A percentile compares a stretch with the other conserved stretches of the same genome.
phyloP scores from a whole-genome alignment of 371 early-diverging fungal genomes.

The Funneliformis caledonium region DNA sequence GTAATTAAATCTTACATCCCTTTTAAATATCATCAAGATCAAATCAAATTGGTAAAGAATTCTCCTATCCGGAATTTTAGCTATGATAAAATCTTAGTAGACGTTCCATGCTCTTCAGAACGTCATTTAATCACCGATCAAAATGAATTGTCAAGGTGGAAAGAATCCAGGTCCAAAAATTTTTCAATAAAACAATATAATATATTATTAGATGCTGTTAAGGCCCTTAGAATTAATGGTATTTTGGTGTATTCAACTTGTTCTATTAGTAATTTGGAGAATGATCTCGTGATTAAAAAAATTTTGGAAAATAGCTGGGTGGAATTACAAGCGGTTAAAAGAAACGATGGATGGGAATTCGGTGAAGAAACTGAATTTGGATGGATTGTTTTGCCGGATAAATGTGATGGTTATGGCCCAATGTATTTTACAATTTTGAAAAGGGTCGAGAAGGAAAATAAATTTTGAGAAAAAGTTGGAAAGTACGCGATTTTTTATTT shows the following conservation, averaged over 20 bases:
- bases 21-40: conserved; percentile 44
- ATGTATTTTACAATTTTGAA: conserved; percentile 58
- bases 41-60: conserved; percentile 38
- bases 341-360: conserved; percentile 48
- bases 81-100: conserved; percentile 71
- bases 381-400: conserved; percentile 65
- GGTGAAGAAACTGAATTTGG: conserved; percentile 65
- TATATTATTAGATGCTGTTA: conserved; percentile 63
- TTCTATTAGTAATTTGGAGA: conserved; percentile 69
- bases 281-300: conserved; percentile 68
- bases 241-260: conserved; percentile 76
- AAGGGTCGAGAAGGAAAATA: conserved; percentile 38
- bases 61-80: conserved; percentile 28
- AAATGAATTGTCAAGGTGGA: conserved; percentile 59
- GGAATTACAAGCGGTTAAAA: conserved; percentile 49
- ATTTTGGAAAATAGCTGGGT: conserved; percentile 54
- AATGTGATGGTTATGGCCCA: conserved; percentile 62
- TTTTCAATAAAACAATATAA: conserved; percentile 61
- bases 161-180: conserved; percentile 55
- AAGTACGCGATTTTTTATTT: no score
- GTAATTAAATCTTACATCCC: conserved; percentile 66
- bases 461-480: neutral
- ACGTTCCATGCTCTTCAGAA: conserved; percentile 85
- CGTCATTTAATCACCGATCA: conserved; percentile 64
- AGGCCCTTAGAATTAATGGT: conserved; percentile 64